Evolutionary conservation across 306 rosid genomes (phyloP), one percentile per base, ranked within the genome.

Genomic region (Quercus engelmannii): DNA sequence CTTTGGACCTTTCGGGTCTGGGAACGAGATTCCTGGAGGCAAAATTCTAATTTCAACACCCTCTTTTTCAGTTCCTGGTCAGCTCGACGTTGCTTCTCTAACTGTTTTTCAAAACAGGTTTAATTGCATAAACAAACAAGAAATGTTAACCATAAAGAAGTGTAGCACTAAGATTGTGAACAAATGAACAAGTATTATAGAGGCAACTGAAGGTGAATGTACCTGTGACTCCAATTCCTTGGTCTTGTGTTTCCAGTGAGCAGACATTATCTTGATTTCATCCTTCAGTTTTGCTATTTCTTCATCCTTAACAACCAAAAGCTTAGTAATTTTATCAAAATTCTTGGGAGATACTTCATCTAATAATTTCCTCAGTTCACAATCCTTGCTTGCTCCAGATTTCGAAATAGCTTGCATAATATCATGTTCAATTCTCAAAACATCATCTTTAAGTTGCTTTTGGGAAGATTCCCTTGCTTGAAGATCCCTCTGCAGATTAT

Each of bases 201-300:
- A 71, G 18, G 74, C 74, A 69, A 76, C 17, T n/a, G 13, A 59
- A 20, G 80, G 62, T 21, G 75, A 28, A 31, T 74, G 74, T 88
- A 96, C 99, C 92, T 96, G 98, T 76, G 97, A 88, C 83, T 96
- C 99, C 83, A 91, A 85, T 78, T 96, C 99, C 85, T 91, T 90
- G 25, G 99, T 96, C 85, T 90, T 96, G 55, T 84, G 92, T 85
- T 86, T 96, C 98, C 98, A 96, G 77, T 93, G 94, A 82, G 89
- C 85, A 67, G 96, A 89, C 92, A 91, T 90, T 5, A 88, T 86
- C 89, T 81, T 90, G 75, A 93, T 87, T 85, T 96, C 97, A 84
- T 93, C 98, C 85, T 80, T 93, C 74, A 96, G 84, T 54, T 81
- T 90, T 11, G 75, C 78, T 67, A 96, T 90, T 83, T 96, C 97